These are phyloP conservation scores for Rhodotorula sp. DNA, from an alignment of 1,284 basidiomycete genomes.

Conservation along the genomic window DNA sequence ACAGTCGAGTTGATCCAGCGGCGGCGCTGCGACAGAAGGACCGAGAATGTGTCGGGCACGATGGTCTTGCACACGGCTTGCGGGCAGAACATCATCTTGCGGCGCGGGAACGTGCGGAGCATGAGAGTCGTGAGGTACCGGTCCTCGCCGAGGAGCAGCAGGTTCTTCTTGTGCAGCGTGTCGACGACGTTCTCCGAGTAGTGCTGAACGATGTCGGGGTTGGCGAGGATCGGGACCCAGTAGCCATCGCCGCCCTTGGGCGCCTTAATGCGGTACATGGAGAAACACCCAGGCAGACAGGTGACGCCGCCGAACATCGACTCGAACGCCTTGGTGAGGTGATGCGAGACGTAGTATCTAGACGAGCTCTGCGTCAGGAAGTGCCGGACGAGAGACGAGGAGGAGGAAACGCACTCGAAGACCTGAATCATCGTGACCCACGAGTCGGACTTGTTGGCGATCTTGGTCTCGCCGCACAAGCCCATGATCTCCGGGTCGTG, in stretches of 20 bases:
- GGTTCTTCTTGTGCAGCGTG: conserved; percentile 56
- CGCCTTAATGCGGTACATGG: conserved; percentile 55
- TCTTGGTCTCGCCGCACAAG: conserved; percentile 57
- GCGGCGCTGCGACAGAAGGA: conserved; percentile 54
- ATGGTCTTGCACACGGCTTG: conserved; percentile 57
- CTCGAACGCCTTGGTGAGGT: conserved; percentile 66
- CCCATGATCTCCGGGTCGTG: conserved; percentile 57
- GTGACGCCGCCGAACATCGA: conserved; percentile 55
- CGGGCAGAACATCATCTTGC: conserved; percentile 56
- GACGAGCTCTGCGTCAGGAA: conserved; percentile 66
- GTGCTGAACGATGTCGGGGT: conserved; percentile 55
- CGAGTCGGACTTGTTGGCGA: conserved; percentile 55
- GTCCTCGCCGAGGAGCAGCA: conserved; percentile 55
- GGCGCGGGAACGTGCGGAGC: conserved; percentile 56
- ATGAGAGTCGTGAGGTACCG: conserved; percentile 56
- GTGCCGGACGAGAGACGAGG: too few relatives aligned
- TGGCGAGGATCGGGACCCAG: conserved; percentile 55
- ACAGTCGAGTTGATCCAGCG: conserved; percentile 57
- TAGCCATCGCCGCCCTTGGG: conserved; percentile 55
- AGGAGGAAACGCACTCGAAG: background rate
- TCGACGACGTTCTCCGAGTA: conserved; percentile 57
- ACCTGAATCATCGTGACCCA: conserved; percentile 57
- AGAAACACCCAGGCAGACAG: conserved; percentile 56
- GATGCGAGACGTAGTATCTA: conserved; percentile 94
- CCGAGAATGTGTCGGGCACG: conserved; percentile 55